Conservation (phyloP, 139 green algal species). For the Asterochloris sp. region DNA sequence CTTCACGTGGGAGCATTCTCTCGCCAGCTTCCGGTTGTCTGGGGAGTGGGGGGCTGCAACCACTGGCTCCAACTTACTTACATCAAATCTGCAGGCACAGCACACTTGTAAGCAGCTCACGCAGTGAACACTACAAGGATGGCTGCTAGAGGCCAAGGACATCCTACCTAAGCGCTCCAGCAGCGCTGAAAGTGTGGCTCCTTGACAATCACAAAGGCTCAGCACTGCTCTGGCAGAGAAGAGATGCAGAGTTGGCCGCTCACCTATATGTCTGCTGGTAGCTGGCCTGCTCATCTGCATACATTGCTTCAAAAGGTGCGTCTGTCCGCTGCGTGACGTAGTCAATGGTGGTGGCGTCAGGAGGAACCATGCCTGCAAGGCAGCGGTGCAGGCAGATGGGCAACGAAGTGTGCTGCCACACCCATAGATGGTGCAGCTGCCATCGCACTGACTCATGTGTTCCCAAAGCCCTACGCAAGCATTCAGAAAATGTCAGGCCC, state of each 20-base stretch:
- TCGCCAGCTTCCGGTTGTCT: conserved; percentile 90
- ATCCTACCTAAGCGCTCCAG: no score
- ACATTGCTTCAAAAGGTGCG: conserved; percentile 75
- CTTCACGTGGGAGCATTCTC: conserved; percentile 72
- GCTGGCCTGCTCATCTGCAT: conserved; percentile 64
- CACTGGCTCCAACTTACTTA: conserved; percentile 90
- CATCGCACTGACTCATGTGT: background rate
- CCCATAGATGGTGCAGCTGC: background rate
- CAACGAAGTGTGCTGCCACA: background rate
- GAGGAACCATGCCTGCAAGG: conserved; percentile 43
- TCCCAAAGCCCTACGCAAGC: no score
- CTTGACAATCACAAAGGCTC: background rate
- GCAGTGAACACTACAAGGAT: no score
- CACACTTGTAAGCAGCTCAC: conserved; percentile 15
- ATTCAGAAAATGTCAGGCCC: no score
- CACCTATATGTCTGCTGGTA: conserved; percentile 57
- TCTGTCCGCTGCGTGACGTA: conserved; percentile 79
- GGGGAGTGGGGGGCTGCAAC: conserved; percentile 93
- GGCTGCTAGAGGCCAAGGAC: no score
- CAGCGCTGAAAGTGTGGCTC: no score
- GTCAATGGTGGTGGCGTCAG: conserved; percentile 91
- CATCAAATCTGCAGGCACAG: conserved; percentile 66
- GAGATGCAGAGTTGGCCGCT: background rate
- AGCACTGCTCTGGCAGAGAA: background rate
- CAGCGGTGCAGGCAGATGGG: background rate